phyloP scores from a whole-genome alignment of 73 alveolate genomes.

The Blepharisma japonicum region DNA sequence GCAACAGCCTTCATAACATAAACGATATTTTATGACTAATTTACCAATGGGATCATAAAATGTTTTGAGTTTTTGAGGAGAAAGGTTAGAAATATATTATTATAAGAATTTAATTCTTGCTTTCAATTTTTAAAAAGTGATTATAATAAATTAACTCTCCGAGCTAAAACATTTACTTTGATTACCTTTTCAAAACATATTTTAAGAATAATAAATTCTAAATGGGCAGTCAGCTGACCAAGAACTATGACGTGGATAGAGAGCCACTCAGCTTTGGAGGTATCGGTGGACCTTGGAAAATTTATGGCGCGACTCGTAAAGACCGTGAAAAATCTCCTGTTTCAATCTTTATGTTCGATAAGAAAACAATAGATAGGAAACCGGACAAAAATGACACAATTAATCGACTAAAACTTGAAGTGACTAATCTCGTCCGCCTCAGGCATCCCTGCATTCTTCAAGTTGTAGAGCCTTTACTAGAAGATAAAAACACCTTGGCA shows the following conservation, averaged over 20 bases:
- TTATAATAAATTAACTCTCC: too few relatives aligned
- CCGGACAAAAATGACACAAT: slow-evolving; percentile 63
- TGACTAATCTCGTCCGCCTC: slow-evolving; percentile 61
- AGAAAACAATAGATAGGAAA: slow-evolving; percentile 67
- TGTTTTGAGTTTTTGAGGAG: too few relatives aligned
- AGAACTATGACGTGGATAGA: slow-evolving; percentile 81
- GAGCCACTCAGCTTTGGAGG: slow-evolving; percentile 81
- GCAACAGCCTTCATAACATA: too few relatives aligned
- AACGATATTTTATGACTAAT: too few relatives aligned
- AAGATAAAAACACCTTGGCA: slow-evolving; percentile 75
- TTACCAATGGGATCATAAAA: too few relatives aligned
- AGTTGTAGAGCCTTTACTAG: slow-evolving; percentile 75
- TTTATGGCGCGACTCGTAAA: slow-evolving; percentile 76
- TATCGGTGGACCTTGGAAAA: slow-evolving; percentile 65
- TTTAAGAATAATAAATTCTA: not conserved
- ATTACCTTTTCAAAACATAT: too few relatives aligned
- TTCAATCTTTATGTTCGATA: slow-evolving; percentile 79
- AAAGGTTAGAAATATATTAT: too few relatives aligned
- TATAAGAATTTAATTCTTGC: too few relatives aligned
- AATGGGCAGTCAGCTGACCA: slow-evolving; percentile 84
- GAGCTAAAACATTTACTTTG: too few relatives aligned
- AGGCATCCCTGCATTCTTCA: slow-evolving; percentile 81
- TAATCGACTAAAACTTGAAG: slow-evolving; percentile 68
- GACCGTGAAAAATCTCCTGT: slow-evolving; percentile 71
- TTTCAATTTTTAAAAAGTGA: too few relatives aligned